Evolutionary conservation across 805 yeast species (phyloP), one percentile per base, ranked within the genome.

Genomic region (Schizosaccharomyces osmophilus): DNA sequence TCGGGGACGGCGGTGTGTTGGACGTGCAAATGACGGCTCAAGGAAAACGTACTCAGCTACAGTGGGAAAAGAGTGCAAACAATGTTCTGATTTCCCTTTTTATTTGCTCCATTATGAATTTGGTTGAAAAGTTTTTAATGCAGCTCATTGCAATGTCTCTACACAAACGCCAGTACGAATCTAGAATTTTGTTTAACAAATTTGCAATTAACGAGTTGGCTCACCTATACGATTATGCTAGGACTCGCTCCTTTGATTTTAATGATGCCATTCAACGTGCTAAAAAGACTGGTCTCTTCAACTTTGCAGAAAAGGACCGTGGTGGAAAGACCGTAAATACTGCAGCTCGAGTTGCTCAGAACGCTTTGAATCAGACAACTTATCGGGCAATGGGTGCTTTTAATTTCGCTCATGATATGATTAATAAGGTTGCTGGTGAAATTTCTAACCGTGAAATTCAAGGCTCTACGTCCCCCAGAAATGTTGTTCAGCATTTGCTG

Each of bases 131-230:
- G 62, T 62, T 73, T 29, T 63, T 73, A 59, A 68, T 73, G 58
- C 74, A 73, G 61, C 61, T 71, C 62, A 66, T 73, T 59, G 72
- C 75, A 4, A 72, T 74, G 19, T 70, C 69, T 48, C 73, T 71
- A 68, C 77, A 73, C 66, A 64, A 67, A 55, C 72, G 73, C 6
- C 69, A 75, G 43, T 71, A 73, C 66, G 70, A 75, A 1, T 55
- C 63, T 54, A 68, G 75, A 9, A 73, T 74, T 63, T 66, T 68
- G 62, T 66, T 62, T 57, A 70, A 73, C 66, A 74, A 73, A 64
- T 70, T 67, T 62, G 62, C 69, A 45, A 66, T 70, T 45, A 61
- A 63, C 11, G 66, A 68, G 8, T 66, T 73, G 15, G 65, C 70
- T 19, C 64, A 66, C 43, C 64, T 73, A 48, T 67, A 57, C 6